These are phyloP conservation scores for Debaryomycetaceae sp. DNA, from an alignment of 1,139 yeast genomes.

Conservation along the genomic window DNA sequence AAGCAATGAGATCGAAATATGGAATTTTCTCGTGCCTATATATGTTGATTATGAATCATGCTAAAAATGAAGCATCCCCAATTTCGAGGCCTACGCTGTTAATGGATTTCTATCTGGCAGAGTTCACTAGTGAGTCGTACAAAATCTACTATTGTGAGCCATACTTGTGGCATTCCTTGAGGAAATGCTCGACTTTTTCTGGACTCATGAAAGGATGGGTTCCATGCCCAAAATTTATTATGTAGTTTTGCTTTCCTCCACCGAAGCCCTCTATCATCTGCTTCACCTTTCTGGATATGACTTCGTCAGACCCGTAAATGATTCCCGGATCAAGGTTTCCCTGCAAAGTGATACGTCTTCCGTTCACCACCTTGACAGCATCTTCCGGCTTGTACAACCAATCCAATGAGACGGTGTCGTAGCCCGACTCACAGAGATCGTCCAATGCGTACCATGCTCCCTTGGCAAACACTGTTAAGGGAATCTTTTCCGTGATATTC, in stretches of 20 bases:
- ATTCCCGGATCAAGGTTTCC: conserved; percentile 96
- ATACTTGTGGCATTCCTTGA: conserved; percentile 81
- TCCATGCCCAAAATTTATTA: conserved; percentile 95
- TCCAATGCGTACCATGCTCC: conserved; percentile 98
- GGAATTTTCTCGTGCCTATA: background rate
- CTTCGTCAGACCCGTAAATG: conserved; percentile 84
- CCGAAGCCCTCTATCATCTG: conserved; percentile 87
- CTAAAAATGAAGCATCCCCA: too few relatives aligned
- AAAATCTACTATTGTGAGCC: conserved; percentile 38
- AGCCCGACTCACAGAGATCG: conserved; percentile 78
- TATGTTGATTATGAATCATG: background rate
- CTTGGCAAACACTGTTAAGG: conserved; percentile 88
- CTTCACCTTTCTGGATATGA: conserved; percentile 76
- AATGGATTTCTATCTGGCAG: background rate
- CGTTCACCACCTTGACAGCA: conserved; percentile 74
- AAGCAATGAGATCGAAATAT: conserved; percentile 1
- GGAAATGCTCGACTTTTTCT: conserved; percentile 76
- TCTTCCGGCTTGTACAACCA: conserved; percentile 87
- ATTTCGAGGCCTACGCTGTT: too few relatives aligned
- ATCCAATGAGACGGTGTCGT: conserved; percentile 84
- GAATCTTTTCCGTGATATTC: conserved; percentile 69
- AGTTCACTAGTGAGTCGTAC: background rate
- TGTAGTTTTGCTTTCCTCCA: conserved; percentile 87
- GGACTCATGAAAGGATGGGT: conserved; percentile 98
- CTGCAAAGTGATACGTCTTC: conserved; percentile 79